Conservation (phyloP, 1,139 yeast genomes). For the Candida glucosophila region DNA sequence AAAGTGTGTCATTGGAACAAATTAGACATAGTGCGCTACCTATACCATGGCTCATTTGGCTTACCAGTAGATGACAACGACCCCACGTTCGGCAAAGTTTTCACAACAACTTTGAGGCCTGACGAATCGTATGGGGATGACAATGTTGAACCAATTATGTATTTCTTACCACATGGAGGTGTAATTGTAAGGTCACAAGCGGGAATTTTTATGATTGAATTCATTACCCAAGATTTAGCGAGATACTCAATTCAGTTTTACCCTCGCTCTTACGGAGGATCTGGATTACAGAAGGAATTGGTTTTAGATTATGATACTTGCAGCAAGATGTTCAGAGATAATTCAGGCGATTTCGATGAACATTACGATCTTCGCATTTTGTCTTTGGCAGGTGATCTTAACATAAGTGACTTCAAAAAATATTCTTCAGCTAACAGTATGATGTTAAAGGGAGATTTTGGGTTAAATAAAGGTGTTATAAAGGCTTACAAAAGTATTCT, state of each 20-base stretch:
- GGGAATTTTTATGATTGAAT: slow-evolving; percentile 71
- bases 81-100: slow-evolving; percentile 19
- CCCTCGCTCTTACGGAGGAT: slow-evolving; percentile 49
- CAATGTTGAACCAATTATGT: slow-evolving; percentile 17
- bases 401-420: slow-evolving; percentile 21
- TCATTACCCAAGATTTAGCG: slow-evolving; percentile 54
- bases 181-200: slow-evolving; percentile 40
- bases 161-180: slow-evolving; percentile 30
- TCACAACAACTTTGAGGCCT: slow-evolving; percentile 15
- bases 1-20: slow-evolving; percentile 73
- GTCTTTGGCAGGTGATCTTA: slow-evolving; percentile 32
- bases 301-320: slow-evolving; percentile 39
- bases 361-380: slow-evolving; percentile 42
- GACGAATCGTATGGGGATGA: slow-evolving; percentile 12
- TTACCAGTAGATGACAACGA: slow-evolving; percentile 48
- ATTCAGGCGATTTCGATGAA: slow-evolving; percentile 17
- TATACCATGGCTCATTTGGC: slow-evolving; percentile 73
- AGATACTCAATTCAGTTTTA: slow-evolving; percentile 52
- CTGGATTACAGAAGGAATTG: slow-evolving; percentile 49
- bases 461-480: slow-evolving; percentile 24
- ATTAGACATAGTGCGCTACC: slow-evolving; percentile 66
- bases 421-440: slow-evolving; percentile 10
- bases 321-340: slow-evolving; percentile 27
- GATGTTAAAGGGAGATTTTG: slow-evolving; percentile 33
- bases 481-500: slow-evolving; percentile 38